These are phyloP conservation scores for Penicillium italicum DNA, from an alignment of 2,329 filamentous ascomycete species.

Conservation along the genomic window DNA sequence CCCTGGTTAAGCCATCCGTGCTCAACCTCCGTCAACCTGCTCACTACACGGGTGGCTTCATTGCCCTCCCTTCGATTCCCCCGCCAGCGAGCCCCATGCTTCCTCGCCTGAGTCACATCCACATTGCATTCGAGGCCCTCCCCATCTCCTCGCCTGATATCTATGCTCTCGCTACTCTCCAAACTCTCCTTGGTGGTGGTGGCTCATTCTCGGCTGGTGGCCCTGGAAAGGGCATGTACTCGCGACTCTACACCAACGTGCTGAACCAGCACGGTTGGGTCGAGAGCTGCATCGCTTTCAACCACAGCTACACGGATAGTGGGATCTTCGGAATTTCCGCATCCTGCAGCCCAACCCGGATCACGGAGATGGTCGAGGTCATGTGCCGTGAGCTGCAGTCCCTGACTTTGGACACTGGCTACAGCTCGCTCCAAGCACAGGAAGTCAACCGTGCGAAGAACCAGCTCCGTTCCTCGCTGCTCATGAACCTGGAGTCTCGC, in stretches of 20 bases:
- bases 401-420: conserved; percentile 72
- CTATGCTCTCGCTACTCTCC: conserved; percentile 90
- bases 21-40: conserved; percentile 63
- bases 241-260: conserved; percentile 92
- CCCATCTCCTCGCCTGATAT: conserved; percentile 89
- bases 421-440: conserved; percentile 63
- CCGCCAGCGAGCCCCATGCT: conserved; percentile 72
- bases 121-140: conserved; percentile 91
- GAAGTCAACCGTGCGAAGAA: conserved; percentile 96
- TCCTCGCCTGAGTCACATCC: conserved; percentile 83
- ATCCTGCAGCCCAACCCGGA: conserved; percentile 74
- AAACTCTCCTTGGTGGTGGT: conserved; percentile 91
- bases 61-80: conserved; percentile 76
- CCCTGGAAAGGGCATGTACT: conserved; percentile 99
- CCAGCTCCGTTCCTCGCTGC: conserved; percentile 79
- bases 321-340: conserved; percentile 93
- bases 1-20: conserved; percentile 43
- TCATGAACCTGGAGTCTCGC: conserved; percentile 96
- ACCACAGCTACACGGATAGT: conserved; percentile 94
- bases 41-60: conserved; percentile 90
- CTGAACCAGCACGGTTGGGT: conserved; percentile 98
- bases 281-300: conserved; percentile 91
- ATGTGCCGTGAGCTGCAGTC: conserved; percentile 87
- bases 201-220: conserved; percentile 96
- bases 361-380: conserved; percentile 82